Conservation (phyloP, 2,329 filamentous ascomycete species). For the Chrysoporthe deuterocubensis region DNA sequence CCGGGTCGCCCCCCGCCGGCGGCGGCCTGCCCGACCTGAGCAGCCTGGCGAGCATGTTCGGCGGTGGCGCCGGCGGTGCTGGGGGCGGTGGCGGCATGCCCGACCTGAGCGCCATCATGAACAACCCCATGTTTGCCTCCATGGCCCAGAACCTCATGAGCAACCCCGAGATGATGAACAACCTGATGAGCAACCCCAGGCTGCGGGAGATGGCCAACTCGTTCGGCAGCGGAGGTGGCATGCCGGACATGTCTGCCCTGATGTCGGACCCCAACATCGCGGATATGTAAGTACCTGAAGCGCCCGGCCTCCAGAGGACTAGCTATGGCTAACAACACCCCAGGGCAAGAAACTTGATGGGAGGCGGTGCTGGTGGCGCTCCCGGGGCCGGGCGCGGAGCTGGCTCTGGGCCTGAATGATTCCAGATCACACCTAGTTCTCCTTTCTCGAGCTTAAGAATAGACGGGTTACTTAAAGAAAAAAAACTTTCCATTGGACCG, state of each 20-base stretch:
- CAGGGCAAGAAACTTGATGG: slow-evolving; percentile 39
- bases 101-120: slow-evolving; percentile 86
- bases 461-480: not conserved
- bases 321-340: slow-evolving; percentile 11
- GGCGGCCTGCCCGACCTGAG: slow-evolving; percentile 74
- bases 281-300: slow-evolving; percentile 74
- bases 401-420: slow-evolving; percentile 15
- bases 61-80: slow-evolving; percentile 62
- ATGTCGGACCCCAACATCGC: slow-evolving; percentile 94
- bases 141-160: slow-evolving; percentile 98
- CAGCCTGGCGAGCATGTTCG: slow-evolving; percentile 73
- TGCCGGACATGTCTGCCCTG: slow-evolving; percentile 83
- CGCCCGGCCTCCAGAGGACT: not conserved
- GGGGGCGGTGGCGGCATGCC: slow-evolving; percentile 82
- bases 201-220: slow-evolving; percentile 84
- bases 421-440: not conserved
- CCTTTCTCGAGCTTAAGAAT: not conserved
- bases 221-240: slow-evolving; percentile 77
- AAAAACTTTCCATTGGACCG: not conserved
- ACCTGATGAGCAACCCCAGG: slow-evolving; percentile 92
- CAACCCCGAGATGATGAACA: slow-evolving; percentile 90
- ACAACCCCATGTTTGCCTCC: slow-evolving; percentile 95
- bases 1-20: slow-evolving; percentile 43
- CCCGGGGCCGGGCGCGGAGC: slow-evolving; percentile 28
- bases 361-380: slow-evolving; percentile 34